These are phyloP conservation scores for Pseudomassariella vexata DNA, from an alignment of 2,329 filamentous ascomycete species.

Conservation along the genomic window DNA sequence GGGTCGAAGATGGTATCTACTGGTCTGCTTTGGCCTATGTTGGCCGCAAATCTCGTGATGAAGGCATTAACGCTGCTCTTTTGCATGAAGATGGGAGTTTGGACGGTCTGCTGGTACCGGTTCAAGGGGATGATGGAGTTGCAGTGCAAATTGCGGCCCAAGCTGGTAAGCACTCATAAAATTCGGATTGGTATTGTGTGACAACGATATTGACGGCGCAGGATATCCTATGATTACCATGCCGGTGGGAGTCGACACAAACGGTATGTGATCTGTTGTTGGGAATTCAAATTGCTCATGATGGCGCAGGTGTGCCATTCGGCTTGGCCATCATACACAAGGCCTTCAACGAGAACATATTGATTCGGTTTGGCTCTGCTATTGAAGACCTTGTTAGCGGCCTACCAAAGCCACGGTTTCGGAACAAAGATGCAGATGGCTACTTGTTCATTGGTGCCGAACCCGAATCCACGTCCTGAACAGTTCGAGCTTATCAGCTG, in stretches of 20 bases:
- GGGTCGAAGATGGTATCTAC: not conserved
- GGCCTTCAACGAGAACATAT: constrained; percentile 8
- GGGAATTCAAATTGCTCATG: too few species aligned
- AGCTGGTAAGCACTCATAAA: constrained; percentile 1
- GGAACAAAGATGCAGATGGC: not conserved
- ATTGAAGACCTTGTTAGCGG: constrained; percentile 5
- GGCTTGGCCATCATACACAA: constrained; percentile 11
- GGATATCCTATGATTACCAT: constrained; percentile 14
- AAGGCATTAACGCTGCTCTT: not conserved
- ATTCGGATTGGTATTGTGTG: too few species aligned
- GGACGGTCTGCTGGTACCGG: constrained; percentile 1
- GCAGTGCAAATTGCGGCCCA: constrained; percentile 1
- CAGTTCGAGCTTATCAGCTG: too few species aligned
- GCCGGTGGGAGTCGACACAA: constrained; percentile 6
- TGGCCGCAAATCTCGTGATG: not conserved
- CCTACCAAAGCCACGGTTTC: not conserved
- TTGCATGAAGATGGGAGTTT: not conserved
- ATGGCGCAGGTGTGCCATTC: constrained; percentile 11
- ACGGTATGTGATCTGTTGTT: constrained; percentile 5
- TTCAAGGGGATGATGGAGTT: not conserved
- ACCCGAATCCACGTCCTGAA: too few species aligned
- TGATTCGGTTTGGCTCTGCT: constrained; percentile 10
- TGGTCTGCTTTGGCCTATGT: not conserved
- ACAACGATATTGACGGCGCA: not conserved
- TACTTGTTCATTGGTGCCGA: not conserved